phyloP scores from a whole-genome alignment of 2,329 filamentous ascomycete genomes.

The Periconia sp. region DNA sequence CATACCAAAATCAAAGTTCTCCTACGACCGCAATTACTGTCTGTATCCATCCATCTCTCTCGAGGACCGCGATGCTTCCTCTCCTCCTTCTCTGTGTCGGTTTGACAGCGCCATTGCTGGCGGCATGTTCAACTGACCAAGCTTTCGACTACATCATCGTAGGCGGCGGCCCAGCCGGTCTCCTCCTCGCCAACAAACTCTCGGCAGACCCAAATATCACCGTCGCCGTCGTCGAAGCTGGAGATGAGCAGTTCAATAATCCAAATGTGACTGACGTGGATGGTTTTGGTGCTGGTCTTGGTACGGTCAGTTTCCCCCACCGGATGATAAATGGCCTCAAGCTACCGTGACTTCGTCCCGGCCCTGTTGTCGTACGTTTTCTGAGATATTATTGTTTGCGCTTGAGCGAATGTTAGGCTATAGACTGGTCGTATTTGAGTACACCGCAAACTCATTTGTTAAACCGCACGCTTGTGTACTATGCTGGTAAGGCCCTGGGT shows the following conservation, averaged over 20 bases:
- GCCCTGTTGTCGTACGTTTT: neutral
- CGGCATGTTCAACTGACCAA: constrained; percentile 11
- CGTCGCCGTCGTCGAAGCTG: constrained; percentile 39
- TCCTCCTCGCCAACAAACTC: constrained; percentile 33
- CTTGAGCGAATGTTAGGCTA: constrained; percentile 3
- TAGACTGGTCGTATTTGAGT: constrained; percentile 48
- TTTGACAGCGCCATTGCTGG: neutral
- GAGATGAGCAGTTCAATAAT: constrained; percentile 31
- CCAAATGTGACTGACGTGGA: constrained; percentile 30
- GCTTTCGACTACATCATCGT: constrained; percentile 38
- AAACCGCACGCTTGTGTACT: constrained; percentile 28
- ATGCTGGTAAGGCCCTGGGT: constrained; percentile 47
- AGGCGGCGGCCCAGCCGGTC: constrained; percentile 36
- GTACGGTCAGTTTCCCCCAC: constrained; percentile 11
- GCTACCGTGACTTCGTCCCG: too few species aligned
- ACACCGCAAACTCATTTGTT: constrained; percentile 42
- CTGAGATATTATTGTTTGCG: neutral
- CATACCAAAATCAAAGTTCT: neutral
- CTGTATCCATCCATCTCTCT: neutral
- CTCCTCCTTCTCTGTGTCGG: neutral
- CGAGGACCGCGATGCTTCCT: neutral
- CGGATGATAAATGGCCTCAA: neutral
- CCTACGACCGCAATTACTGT: neutral
- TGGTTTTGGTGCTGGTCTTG: constrained; percentile 25
- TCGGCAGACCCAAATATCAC: constrained; percentile 21